A percentile compares a stretch with the other conserved stretches of the same genome.
Evolutionary conservation across 2,329 filamentous ascomycete genomes (phyloP).

Genomic region (Aspergillus terreus): DNA sequence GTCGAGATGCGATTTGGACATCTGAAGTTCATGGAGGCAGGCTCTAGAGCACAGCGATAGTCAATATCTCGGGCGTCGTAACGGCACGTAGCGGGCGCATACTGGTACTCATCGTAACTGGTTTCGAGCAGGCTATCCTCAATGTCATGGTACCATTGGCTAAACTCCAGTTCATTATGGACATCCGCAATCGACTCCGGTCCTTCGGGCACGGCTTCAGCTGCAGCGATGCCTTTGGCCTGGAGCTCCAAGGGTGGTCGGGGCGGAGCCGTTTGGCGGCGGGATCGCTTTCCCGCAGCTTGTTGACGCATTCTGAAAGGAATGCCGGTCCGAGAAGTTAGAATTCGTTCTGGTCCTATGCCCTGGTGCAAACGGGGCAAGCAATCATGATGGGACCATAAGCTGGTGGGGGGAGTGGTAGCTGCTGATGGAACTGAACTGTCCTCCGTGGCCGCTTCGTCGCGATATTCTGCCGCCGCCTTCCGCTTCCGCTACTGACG

Average conservation of each 20-base stretch:
- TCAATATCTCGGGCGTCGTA: conserved; percentile 5
- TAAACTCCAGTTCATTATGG: conserved; percentile 58
- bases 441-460: conserved; percentile 20
- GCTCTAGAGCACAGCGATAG: conserved; percentile 45
- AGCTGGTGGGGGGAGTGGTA: not conserved
- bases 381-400: conserved; percentile 1
- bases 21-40: conserved; percentile 75
- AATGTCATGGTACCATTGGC: conserved; percentile 55
- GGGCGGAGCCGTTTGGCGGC: conserved; percentile 36
- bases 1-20: conserved; percentile 79
- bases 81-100: conserved; percentile 29
- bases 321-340: not conserved
- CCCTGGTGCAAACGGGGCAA: not conserved
- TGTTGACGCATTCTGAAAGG: conserved; percentile 26
- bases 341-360: not conserved
- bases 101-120: conserved; percentile 83
- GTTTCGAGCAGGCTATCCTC: conserved; percentile 70
- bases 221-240: conserved; percentile 17
- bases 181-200: conserved; percentile 35
- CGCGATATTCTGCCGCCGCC: conserved; percentile 32
- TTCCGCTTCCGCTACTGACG: conserved; percentile 27
- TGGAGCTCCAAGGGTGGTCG: conserved; percentile 28
- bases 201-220: conserved; percentile 11
- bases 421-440: not conserved
- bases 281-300: conserved; percentile 29